phyloP scores from a whole-genome alignment of 2,329 filamentous ascomycete genomes.

The Cordyceps farinosa region DNA sequence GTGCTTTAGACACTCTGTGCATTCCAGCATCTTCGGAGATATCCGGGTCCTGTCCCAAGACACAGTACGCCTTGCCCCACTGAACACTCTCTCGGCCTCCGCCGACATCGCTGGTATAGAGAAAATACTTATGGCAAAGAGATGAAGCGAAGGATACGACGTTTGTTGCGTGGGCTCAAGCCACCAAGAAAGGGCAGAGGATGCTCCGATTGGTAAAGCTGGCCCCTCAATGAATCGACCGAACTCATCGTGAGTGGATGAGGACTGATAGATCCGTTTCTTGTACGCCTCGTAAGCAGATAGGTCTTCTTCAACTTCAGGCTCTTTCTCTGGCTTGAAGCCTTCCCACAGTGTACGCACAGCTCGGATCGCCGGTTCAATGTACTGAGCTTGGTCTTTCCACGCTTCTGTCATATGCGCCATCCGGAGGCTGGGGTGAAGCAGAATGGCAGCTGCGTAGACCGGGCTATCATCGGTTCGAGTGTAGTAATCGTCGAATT shows the following conservation, averaged over 20 bases:
- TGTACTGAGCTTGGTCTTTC: slow-evolving; percentile 1
- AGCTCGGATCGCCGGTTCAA: slow-evolving; percentile 3
- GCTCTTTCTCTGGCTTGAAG: not conserved
- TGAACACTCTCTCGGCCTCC: slow-evolving; percentile 8
- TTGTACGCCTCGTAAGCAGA: slow-evolving; percentile 2
- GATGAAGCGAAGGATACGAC: not conserved
- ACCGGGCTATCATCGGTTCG: not conserved
- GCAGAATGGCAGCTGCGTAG: slow-evolving; percentile 2
- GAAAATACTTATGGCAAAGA: slow-evolving; percentile 3
- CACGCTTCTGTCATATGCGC: not conserved
- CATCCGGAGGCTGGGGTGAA: slow-evolving; percentile 1
- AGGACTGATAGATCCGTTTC: not conserved
- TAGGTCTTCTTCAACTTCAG: not conserved
- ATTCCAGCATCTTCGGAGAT: not conserved
- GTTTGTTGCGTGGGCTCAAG: slow-evolving; percentile 6
- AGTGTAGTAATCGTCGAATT: not conserved
- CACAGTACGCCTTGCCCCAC: not conserved
- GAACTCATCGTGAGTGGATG: not conserved
- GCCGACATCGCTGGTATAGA: slow-evolving; percentile 5
- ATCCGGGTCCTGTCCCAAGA: slow-evolving; percentile 2
- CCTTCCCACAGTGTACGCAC: not conserved
- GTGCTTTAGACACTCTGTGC: slow-evolving; percentile 6
- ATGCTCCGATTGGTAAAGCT: not conserved
- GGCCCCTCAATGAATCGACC: not conserved
- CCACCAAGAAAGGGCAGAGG: slow-evolving; percentile 1